phyloP scores from a whole-genome alignment of 768 basidiomycete genomes.

The Boletus edulis region DNA sequence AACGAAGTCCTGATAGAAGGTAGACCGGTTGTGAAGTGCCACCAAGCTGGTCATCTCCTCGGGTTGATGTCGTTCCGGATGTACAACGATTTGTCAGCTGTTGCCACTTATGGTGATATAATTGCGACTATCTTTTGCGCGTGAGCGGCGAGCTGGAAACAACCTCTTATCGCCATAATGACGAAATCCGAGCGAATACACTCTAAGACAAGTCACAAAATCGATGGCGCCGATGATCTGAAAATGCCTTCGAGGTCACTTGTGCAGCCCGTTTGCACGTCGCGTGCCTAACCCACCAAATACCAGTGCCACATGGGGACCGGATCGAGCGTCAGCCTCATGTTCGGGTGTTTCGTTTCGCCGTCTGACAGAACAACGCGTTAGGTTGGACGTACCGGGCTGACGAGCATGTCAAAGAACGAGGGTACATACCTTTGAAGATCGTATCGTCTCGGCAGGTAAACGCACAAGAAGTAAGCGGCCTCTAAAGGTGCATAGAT shows the following conservation, averaged over 20 bases:
- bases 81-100: no score
- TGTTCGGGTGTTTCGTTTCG: conserved; percentile 41
- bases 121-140: no score
- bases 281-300: conserved; percentile 36
- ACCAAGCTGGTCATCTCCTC: no score
- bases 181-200: conserved; percentile 1
- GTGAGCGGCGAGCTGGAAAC: no score
- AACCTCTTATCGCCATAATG: no score
- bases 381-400: background rate
- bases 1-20: no score
- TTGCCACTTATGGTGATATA: no score
- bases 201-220: conserved; percentile 38
- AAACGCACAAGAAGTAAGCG: conserved; percentile 48
- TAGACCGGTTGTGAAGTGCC: no score
- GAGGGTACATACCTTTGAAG: conserved; percentile 43
- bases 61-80: no score
- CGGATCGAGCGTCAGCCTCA: conserved; percentile 55
- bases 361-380: conserved; percentile 24
- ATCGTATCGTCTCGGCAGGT: conserved; percentile 40
- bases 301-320: conserved; percentile 62
- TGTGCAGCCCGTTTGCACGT: background rate
- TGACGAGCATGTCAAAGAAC: background rate
- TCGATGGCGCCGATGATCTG: conserved; percentile 58
- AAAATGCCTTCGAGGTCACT: background rate
- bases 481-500: conserved; percentile 42